Percentiles rank a stretch among this genome's conserved stretches.
These are phyloP conservation scores for Wickerhamiella occidentalis DNA, from an alignment of 805 yeast species.

Conservation along the genomic window DNA sequence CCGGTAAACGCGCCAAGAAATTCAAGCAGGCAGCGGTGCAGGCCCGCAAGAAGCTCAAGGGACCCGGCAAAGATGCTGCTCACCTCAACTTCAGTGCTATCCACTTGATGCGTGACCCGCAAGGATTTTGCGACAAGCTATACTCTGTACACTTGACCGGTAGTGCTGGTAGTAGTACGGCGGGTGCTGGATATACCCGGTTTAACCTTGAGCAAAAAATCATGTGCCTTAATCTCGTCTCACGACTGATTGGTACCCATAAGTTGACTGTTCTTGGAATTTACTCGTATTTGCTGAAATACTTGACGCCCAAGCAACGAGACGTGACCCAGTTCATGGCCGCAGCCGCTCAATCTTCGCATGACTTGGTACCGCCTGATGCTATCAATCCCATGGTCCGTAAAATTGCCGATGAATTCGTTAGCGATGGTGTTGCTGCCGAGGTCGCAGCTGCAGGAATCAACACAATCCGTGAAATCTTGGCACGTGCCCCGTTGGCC, in stretches of 20 bases:
- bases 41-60: constrained; percentile 40
- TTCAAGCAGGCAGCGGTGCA: constrained; percentile 61
- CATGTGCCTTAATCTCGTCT: constrained; percentile 71
- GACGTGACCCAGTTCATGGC: constrained; percentile 96
- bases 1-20: constrained; percentile 68
- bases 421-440: constrained; percentile 94
- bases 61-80: constrained; percentile 44
- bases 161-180: background rate
- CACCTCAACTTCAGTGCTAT: constrained; percentile 89
- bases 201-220: constrained; percentile 82
- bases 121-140: constrained; percentile 85
- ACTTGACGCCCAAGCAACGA: constrained; percentile 84
- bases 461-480: constrained; percentile 86
- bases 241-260: constrained; percentile 88
- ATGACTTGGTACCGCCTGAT: constrained; percentile 96
- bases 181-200: constrained; percentile 48
- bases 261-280: constrained; percentile 82
- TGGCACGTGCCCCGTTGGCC: constrained; percentile 88
- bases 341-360: constrained; percentile 92
- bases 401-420: constrained; percentile 93
- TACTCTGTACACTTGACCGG: constrained; percentile 49
- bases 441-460: constrained; percentile 98
- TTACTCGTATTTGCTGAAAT: constrained; percentile 78
- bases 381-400: constrained; percentile 65
- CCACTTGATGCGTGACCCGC: constrained; percentile 91